Base-by-base conservation (phyloP, 768 basidiomycete genomes). In the Leccinum imitatum region DNA sequence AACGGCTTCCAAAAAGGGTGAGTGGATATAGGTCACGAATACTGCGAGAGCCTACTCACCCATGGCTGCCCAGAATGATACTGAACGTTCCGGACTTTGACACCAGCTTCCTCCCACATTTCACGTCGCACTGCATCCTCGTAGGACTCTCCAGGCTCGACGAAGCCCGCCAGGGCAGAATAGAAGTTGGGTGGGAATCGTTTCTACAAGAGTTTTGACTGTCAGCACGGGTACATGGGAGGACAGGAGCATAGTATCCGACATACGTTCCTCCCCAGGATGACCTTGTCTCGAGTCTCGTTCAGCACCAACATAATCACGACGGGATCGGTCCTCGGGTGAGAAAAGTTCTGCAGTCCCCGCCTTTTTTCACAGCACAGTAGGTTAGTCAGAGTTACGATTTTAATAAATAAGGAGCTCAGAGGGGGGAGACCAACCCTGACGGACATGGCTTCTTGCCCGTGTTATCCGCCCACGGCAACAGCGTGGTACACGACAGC, bases 91-190 rank as follows among this genome's bases (percentile, higher is more conserved):
- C 87, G 89, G 23, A 93, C 91, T 51, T 81, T 83, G n/a, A 98
- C 82, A 4, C 96, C 96, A 2, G 93, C 91, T 73, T 98, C 96
- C 73, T 99, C 96, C 87, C 93, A 93, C 73, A 96, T 88, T 73
- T 98, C 96, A 41, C 96, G 82, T 55, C 83, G 79, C 31, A 98
- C 95, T 2, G 95, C 90, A 65, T 98, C 95, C 70, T 99, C 96
- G 63, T 97, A 89, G 0, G 90, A 86, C 72, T 99, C 96, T 10
- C 90, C 95, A 5, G 95, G 93, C 71, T 98, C 96, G 50, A 95
- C 83, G 70, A 98, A 98, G 3, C 96, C 96, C 1, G 95, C 93
- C 30, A 98, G 76, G 50, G 93, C 92, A 1, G 93, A 95, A 74
- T 93, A 97, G 73, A 91, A 89, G 53, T 78, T 85, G 3, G 73